Conservation (phyloP, 2,329 filamentous ascomycete genomes). For the Diaporthe amygdali region DNA sequence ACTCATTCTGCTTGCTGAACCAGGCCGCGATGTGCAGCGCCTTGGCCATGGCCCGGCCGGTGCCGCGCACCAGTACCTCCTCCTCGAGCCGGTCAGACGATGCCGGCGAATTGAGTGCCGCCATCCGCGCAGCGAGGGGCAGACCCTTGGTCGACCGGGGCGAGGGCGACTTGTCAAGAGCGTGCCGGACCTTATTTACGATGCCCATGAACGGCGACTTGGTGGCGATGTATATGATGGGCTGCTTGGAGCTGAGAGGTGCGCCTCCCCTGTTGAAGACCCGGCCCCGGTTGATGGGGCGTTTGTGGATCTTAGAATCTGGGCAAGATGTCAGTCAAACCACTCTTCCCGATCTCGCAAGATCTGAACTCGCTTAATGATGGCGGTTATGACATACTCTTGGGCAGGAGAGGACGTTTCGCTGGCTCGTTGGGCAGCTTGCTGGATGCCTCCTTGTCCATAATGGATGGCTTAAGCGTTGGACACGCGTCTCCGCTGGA, state of each 20-base stretch:
- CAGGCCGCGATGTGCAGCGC: slow-evolving; percentile 66
- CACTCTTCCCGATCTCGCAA: neutral
- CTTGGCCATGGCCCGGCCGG: slow-evolving; percentile 70
- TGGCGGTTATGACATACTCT: slow-evolving; percentile 28
- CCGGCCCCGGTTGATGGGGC: slow-evolving; percentile 49
- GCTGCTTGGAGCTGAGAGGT: slow-evolving; percentile 26
- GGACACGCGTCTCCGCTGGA: neutral
- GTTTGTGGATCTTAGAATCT: slow-evolving; percentile 57
- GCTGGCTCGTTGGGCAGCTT: slow-evolving; percentile 28
- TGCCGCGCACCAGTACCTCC: slow-evolving; percentile 61
- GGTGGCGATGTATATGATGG: slow-evolving; percentile 68
- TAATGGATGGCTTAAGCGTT: neutral
- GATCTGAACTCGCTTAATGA: neutral
- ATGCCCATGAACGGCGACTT: slow-evolving; percentile 71
- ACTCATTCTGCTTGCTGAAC: slow-evolving; percentile 67
- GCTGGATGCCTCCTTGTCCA: neutral
- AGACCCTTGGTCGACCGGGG: slow-evolving; percentile 48
- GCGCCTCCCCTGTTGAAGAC: slow-evolving; percentile 26
- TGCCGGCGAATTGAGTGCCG: slow-evolving; percentile 41
- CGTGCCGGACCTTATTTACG: slow-evolving; percentile 68
- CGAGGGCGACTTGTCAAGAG: slow-evolving; percentile 60
- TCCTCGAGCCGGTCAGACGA: slow-evolving; percentile 35
- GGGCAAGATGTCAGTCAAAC: slow-evolving; percentile 26
- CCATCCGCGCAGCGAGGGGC: slow-evolving; percentile 52
- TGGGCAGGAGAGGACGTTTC: slow-evolving; percentile 43